Evolutionary conservation across 305 asterid species (phyloP).

Genomic region (Fraxinus baroniana): DNA sequence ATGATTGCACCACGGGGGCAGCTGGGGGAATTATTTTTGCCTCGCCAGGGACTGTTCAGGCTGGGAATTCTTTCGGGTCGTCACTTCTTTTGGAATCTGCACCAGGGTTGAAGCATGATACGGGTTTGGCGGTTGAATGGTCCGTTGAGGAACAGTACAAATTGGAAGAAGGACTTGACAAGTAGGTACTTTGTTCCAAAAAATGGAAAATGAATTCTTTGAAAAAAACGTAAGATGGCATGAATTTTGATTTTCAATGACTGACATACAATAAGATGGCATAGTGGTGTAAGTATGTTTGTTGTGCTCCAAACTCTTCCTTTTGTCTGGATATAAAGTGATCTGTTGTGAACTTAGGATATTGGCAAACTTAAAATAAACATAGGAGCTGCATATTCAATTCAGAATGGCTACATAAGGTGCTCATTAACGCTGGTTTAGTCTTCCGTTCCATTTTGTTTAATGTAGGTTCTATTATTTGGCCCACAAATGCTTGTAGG

Average conservation of each 20-base stretch:
- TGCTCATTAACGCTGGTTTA: constrained; percentile 4
- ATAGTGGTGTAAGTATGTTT: background rate
- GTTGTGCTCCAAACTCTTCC: constrained; percentile 3
- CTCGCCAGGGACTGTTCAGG: constrained; percentile 27
- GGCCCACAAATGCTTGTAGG: background rate
- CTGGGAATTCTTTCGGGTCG: constrained; percentile 30
- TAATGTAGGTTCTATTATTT: background rate
- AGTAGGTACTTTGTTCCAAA: constrained; percentile 60
- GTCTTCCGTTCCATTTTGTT: constrained; percentile 2
- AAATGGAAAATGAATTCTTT: constrained; percentile 13
- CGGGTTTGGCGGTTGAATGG: constrained; percentile 81
- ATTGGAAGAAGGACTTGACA: constrained; percentile 78
- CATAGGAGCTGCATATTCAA: background rate
- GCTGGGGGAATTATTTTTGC: constrained; percentile 32
- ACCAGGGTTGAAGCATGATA: constrained; percentile 75
- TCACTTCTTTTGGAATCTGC: constrained; percentile 58
- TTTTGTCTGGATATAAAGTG: background rate
- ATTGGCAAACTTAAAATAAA: background rate
- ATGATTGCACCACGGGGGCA: constrained; percentile 21
- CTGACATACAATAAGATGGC: background rate
- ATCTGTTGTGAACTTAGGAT: background rate
- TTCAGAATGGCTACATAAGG: background rate
- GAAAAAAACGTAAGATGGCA: background rate
- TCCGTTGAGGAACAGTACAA: constrained; percentile 67
- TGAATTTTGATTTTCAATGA: background rate